Base-by-base conservation (phyloP, 1,284 basidiomycete species). In the Tilletia setariae region DNA sequence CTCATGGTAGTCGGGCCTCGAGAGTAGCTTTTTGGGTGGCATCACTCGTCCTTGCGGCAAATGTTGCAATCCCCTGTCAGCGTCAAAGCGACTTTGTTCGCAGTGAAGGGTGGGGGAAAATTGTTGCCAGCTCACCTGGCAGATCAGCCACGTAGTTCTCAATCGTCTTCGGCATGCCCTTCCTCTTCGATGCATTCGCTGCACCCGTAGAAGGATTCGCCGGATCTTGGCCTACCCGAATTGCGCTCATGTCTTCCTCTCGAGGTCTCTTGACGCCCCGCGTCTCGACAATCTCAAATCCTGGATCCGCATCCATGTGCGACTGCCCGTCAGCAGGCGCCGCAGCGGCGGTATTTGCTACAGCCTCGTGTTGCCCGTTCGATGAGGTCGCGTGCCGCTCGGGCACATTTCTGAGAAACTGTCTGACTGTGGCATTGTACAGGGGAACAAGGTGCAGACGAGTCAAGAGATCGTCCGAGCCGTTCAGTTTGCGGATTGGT, bases 131-230 rank as follows among this genome's bases (percentile, higher is more conserved):
- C 56, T 40, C 46, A 65, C 64, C 64, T 2, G 68, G 68, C 44
- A 69, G 62, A 47, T 69, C 68, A 15, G 35, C 64, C 28, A 69
- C 68, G 65, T 69, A 69, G 11, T 65, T 35, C 21, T 49, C 63
- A 35, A 67, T 67, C n/a, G 68, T 69, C 28, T 66, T 66, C 21
- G 65, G 65, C 65, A 56, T 35, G 4, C 56, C 56, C 15, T 61
- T 61, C 30, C 56, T 25, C 56, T 61, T 61, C 8, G 56, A 25
- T 32, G 56, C 28, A 35, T 35, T 61, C 7, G 56, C 23, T 19
- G 28, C 56, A 23, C 46, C 46, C 6, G 16, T 4, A 49, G 21
- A 23, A 16, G 35, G 28, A 11, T 28, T 19, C 15, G 21, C 21
- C 13, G 28, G 51, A 53, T 53, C 51, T 28, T 25, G 21, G 13